phyloP scores from a whole-genome alignment of 345 rosid genomes.

The Acer yangbiense region DNA sequence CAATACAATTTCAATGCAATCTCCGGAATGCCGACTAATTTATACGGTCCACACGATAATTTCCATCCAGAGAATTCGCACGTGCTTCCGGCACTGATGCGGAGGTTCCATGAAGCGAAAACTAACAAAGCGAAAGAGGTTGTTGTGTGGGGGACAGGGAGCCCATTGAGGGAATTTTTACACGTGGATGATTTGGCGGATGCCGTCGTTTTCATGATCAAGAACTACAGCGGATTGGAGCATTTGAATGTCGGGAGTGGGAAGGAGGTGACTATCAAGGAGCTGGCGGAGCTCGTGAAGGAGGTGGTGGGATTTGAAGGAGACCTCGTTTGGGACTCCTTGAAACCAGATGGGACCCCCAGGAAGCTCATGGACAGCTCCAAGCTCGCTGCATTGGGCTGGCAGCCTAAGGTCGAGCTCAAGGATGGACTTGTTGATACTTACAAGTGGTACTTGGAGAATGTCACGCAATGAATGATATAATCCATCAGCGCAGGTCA shows the following conservation, averaged over 20 bases:
- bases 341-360: constrained; percentile 93
- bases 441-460: constrained; percentile 87
- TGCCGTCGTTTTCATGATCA: constrained; percentile 82
- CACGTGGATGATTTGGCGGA: constrained; percentile 98
- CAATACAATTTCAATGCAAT: constrained; percentile 83
- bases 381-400: constrained; percentile 72
- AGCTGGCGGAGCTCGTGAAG: constrained; percentile 87
- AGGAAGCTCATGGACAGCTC: constrained; percentile 97
- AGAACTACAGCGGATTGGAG: constrained; percentile 67
- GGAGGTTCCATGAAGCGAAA: constrained; percentile 90
- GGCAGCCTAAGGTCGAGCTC: constrained; percentile 71
- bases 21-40: constrained; percentile 92
- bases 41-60: constrained; percentile 88
- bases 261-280: constrained; percentile 86
- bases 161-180: constrained; percentile 91
- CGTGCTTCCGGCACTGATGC: constrained; percentile 87
- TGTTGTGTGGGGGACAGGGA: constrained; percentile 96
- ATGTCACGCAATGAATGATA: constrained; percentile 43
- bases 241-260: constrained; percentile 95
- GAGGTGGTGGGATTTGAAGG: constrained; percentile 91
- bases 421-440: constrained; percentile 82
- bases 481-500: not conserved
- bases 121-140: constrained; percentile 68
- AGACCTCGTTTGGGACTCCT: constrained; percentile 78
- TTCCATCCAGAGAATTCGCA: constrained; percentile 95